Evolutionary conservation across 129 eudicot species (phyloP).

Genomic region (Apium graveolens): DNA sequence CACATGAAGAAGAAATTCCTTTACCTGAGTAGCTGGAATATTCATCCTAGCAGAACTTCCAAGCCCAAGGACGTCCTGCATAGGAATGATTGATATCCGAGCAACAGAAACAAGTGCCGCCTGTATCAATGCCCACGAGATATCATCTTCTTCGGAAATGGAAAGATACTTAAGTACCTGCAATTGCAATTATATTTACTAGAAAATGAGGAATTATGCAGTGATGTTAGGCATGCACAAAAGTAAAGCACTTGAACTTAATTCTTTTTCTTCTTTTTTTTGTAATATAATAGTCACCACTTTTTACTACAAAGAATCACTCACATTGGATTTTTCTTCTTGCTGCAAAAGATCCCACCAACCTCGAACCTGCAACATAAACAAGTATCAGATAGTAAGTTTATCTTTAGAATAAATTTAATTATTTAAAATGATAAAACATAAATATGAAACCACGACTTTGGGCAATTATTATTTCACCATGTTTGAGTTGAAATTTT

Average conservation of each 20-base stretch:
- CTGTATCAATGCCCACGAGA: conserved; percentile 76
- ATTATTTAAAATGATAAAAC: not conserved
- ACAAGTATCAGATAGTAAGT: not conserved
- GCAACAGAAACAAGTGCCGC: conserved; percentile 83
- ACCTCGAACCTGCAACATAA: conserved; percentile 51
- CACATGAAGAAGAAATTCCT: not conserved
- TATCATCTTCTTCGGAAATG: conserved; percentile 49
- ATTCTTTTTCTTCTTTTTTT: not conserved
- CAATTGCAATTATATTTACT: not conserved
- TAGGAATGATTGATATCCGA: conserved; percentile 72
- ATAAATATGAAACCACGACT: not conserved
- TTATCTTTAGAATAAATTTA: not conserved
- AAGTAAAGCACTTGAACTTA: not conserved
- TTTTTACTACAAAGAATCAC: conserved; percentile 19
- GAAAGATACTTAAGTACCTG: conserved; percentile 73
- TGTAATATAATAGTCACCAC: not conserved
- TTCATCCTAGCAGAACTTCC: conserved; percentile 98
- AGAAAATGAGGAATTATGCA: not conserved
- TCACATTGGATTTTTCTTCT: conserved; percentile 70
- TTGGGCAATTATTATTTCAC: not conserved
- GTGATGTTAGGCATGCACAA: not conserved
- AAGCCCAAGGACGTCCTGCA: conserved; percentile 89
- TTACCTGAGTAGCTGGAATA: conserved; percentile 93
- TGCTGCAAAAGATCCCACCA: conserved; percentile 84
- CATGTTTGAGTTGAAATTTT: not conserved